A percentile compares a stretch with the other conserved stretches of the same genome.
phyloP scores from a whole-genome alignment of 108 stramenopile species.

The Skeletonema costatum region DNA sequence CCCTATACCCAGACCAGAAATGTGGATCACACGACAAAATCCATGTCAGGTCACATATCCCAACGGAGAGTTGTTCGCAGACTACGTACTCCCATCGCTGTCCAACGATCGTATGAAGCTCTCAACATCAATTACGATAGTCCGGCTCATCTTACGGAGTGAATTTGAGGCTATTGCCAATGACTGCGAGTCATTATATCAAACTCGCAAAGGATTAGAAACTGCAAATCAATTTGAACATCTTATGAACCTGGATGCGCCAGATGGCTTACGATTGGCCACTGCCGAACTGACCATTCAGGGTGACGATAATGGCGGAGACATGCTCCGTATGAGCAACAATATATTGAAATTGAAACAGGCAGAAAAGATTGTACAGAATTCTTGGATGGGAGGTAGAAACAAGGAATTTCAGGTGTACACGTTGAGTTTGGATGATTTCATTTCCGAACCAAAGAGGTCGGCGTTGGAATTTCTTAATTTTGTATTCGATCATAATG shows the following conservation, averaged over 20 bases:
- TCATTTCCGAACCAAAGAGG: constrained; percentile 2
- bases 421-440: constrained; percentile 28
- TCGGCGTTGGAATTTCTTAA: constrained; percentile 18
- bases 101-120: background rate
- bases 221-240: constrained; percentile 12
- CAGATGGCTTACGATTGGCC: constrained; percentile 20
- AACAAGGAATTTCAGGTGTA: constrained; percentile 18
- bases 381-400: background rate
- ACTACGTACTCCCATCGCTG: constrained; percentile 15
- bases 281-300: constrained; percentile 25
- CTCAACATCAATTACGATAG: constrained; percentile 1
- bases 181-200: constrained; percentile 18
- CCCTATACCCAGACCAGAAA: constrained; percentile 1
- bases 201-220: constrained; percentile 4
- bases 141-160: background rate
- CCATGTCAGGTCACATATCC: constrained; percentile 15
- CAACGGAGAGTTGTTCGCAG: constrained; percentile 10
- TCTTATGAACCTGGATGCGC: constrained; percentile 15
- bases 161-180: constrained; percentile 16
- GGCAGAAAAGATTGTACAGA: constrained; percentile 9
- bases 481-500: constrained; percentile 8
- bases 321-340: constrained; percentile 25
- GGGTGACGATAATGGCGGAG: constrained; percentile 28
- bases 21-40: constrained; percentile 19
- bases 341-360: constrained; percentile 34